Evolutionary conservation across 768 basidiomycete genomes (phyloP).

Genomic region (Tubosaeta sp.): DNA sequence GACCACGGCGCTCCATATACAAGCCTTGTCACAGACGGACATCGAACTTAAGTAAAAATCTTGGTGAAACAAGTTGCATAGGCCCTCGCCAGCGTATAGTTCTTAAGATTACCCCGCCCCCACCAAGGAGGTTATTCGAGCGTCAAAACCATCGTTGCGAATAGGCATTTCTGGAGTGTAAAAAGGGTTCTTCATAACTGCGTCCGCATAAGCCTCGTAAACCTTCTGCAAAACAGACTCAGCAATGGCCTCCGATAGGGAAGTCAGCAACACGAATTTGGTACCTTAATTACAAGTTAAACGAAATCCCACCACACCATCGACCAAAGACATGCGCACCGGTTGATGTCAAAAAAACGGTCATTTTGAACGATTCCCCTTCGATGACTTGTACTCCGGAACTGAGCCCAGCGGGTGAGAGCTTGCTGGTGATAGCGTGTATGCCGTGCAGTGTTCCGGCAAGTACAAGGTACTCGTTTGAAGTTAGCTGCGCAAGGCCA

Average conservation of each 20-base stretch:
- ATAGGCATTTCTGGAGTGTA: slow-evolving; percentile 99
- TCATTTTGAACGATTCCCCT: slow-evolving; percentile 93
- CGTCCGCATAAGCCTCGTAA: slow-evolving; percentile 92
- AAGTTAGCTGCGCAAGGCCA: slow-evolving; percentile 84
- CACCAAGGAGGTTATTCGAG: slow-evolving; percentile 57
- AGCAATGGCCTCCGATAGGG: slow-evolving; percentile 66
- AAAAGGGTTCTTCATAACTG: slow-evolving; percentile 99
- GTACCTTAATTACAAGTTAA: slow-evolving; percentile 54
- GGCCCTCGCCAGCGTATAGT: neutral
- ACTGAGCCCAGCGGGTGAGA: slow-evolving; percentile 77
- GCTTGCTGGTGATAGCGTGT: slow-evolving; percentile 92
- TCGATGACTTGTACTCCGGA: slow-evolving; percentile 96
- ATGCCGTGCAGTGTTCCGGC: slow-evolving; percentile 97
- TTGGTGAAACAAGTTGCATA: neutral
- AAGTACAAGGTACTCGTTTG: slow-evolving; percentile 93
- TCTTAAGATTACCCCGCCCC: slow-evolving; percentile 35
- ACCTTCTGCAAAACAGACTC: slow-evolving; percentile 75
- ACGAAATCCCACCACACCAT: neutral
- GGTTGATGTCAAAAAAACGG: slow-evolving; percentile 83
- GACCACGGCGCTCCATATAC: neutral
- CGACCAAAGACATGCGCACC: slow-evolving; percentile 43
- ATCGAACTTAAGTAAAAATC: neutral
- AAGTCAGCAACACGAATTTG: slow-evolving; percentile 91
- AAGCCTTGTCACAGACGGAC: neutral
- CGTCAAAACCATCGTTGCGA: slow-evolving; percentile 84